Evolutionary conservation across 192 early-diverging fungal genomes (phyloP).

Genomic region (Chytriomyces confervae): DNA sequence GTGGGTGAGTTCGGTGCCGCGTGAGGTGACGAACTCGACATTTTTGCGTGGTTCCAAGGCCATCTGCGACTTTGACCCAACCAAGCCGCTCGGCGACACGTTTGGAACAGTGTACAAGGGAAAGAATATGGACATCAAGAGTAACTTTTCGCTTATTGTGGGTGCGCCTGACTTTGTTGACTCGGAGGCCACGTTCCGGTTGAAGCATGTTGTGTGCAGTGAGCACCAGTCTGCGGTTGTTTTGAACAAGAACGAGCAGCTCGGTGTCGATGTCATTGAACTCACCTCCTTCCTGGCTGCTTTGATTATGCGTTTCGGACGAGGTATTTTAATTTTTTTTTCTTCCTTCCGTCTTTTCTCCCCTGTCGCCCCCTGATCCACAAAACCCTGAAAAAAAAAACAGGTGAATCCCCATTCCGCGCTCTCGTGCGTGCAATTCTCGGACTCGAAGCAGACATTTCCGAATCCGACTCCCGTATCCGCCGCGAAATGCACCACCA

Average conservation of each 20-base stretch:
- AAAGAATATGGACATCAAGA: not conserved
- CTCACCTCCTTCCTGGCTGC: not conserved
- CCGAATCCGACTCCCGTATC: no score
- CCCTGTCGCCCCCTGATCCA: no score
- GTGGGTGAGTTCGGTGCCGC: constrained; percentile 13
- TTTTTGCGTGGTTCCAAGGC: constrained; percentile 4
- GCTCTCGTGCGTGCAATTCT: no score
- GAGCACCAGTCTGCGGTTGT: not conserved
- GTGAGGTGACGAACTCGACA: not conserved
- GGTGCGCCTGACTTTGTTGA: not conserved
- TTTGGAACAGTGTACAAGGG: not conserved
- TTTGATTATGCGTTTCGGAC: not conserved
- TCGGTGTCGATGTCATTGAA: not conserved
- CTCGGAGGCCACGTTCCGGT: not conserved
- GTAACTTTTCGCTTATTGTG: constrained; percentile 8
- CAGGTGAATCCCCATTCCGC: no score
- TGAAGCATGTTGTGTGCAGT: not conserved
- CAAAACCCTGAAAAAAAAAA: no score
- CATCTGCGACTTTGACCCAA: constrained; percentile 2
- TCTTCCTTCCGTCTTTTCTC: no score
- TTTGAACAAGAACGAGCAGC: not conserved
- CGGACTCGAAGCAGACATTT: no score
- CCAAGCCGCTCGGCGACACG: constrained; percentile 1
- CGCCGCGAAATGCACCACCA: not conserved
- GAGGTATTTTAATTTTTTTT: no score